phyloP scores from a whole-genome alignment of 345 rosid genomes.

The Eucalyptus erythrocorys region DNA sequence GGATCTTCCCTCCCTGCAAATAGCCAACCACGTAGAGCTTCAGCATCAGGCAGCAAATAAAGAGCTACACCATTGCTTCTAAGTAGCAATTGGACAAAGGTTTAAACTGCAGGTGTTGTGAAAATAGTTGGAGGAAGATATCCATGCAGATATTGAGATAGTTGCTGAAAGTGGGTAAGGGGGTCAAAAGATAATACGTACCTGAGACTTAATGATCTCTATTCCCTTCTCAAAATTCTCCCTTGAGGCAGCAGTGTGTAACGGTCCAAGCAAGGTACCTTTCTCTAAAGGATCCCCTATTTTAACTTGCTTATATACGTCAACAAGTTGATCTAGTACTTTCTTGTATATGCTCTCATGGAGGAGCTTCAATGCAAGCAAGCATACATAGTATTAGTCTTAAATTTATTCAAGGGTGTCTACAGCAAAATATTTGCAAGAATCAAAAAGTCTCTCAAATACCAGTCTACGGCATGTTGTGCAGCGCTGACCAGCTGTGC shows the following conservation, averaged over 20 bases:
- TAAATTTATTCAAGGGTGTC: neutral
- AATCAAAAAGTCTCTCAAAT: neutral
- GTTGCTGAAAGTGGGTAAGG: neutral
- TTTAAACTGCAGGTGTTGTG: neutral
- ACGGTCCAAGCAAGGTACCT: constrained; percentile 77
- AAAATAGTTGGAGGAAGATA: neutral
- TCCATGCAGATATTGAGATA: neutral
- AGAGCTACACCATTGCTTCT: neutral
- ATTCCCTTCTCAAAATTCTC: constrained; percentile 76
- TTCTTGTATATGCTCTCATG: constrained; percentile 73
- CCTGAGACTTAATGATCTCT: constrained; percentile 82
- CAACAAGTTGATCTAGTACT: constrained; percentile 63
- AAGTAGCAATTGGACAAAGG: neutral
- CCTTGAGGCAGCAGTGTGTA: constrained; percentile 70
- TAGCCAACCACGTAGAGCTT: neutral
- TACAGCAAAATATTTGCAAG: neutral
- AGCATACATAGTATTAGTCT: neutral
- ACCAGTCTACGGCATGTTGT: constrained; percentile 99
- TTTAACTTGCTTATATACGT: constrained; percentile 78
- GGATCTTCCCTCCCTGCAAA: constrained; percentile 77
- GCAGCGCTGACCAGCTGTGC: constrained; percentile 99
- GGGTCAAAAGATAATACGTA: constrained; percentile 2
- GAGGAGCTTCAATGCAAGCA: constrained; percentile 48
- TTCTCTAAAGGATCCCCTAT: constrained; percentile 85
- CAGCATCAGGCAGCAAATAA: neutral